A percentile compares a stretch with the other conserved stretches of the same genome.
Conservation (phyloP, 2,329 filamentous ascomycete species). For the Sodiomyces alkalinus region DNA sequence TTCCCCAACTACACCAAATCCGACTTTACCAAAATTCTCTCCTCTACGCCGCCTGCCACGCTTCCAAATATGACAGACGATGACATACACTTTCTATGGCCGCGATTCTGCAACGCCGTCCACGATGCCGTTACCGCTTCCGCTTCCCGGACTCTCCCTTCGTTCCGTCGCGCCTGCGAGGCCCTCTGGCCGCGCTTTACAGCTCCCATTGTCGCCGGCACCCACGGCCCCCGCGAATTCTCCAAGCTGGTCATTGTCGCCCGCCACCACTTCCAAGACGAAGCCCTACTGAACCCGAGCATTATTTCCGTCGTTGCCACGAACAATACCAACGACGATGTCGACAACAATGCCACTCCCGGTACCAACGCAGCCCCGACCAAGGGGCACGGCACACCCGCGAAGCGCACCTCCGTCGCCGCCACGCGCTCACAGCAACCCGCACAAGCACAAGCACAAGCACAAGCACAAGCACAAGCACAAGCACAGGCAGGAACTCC, state of each 20-base stretch:
- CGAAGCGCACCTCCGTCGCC: conserved; percentile 1
- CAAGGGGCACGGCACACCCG: not conserved
- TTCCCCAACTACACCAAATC: conserved; percentile 74
- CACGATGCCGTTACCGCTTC: conserved; percentile 77
- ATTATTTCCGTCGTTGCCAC: conserved; percentile 26
- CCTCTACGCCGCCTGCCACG: conserved; percentile 28
- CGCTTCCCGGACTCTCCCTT: conserved; percentile 63
- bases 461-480: too few relatives aligned
- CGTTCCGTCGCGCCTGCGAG: conserved; percentile 53
- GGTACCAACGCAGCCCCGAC: not conserved
- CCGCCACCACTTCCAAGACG: conserved; percentile 54
- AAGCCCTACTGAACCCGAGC: conserved; percentile 50
- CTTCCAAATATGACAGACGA: conserved; percentile 33
- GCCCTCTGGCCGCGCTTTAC: conserved; percentile 79
- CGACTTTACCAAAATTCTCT: conserved; percentile 65
- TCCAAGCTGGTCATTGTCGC: conserved; percentile 63
- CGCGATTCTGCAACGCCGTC: conserved; percentile 66
- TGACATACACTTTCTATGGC: conserved; percentile 56
- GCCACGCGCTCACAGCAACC: too few relatives aligned
- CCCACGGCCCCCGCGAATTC: conserved; percentile 65
- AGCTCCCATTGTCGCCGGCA: conserved; percentile 59
- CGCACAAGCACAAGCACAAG: too few relatives aligned
- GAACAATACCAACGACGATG: too few relatives aligned
- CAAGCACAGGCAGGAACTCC: conserved; percentile 8
- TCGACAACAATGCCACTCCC: too few relatives aligned